Evolutionary conservation across 768 basidiomycete species (phyloP), one percentile per base, ranked within the genome.

Genomic region (Pisolithus microcarpus): DNA sequence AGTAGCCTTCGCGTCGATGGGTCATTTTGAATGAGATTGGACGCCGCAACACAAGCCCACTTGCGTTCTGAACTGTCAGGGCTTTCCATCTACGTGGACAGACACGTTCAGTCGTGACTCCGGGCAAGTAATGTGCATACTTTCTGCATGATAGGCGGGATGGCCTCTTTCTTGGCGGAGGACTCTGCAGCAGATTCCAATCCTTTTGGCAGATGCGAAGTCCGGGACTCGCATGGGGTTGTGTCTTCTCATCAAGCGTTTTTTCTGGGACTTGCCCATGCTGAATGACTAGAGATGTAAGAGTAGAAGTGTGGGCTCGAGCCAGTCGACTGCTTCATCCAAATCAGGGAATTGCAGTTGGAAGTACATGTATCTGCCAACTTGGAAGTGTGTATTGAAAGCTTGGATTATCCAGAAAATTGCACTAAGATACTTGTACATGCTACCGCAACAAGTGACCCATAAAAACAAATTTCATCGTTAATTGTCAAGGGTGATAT

Each of bases 11-110:
- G 75, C 13, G 94, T 96, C 7, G 91, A 90, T 18, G 93, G 87
- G 66, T 97, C 94, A 58, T 95, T 95, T 65, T 93, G 88, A 55
- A 95, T 95, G 45, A 97, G 72, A 66, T 91, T 95, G 10, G 90
- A 92, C n/a, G 95, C 87, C 1, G 93, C 92, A 21, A 93, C 91
- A 65, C 93, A 95, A 4, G 93, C 91, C 93, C 91, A 96, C 64
- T 91, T 90, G 48, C 94, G 81, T 57, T 97, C 94, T 1, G 77
- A 70, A 7, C 78, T 75, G 58, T 95, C 91, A 5, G 80, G 58
- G 65, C 84, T 82, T 60, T 83, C 80, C 76, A 92, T 83, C 88
- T 91, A 56, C 15, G 24, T 43, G 43, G 45, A 42, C 28, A 52
- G 50, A 26, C 38, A 38, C 43, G 46, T 45, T 50, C 39, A 42